Evolutionary conservation across 2,329 filamentous ascomycete genomes (phyloP), one percentile per base, ranked within the genome.

Genomic region (Alternaria hordeiaustralica): DNA sequence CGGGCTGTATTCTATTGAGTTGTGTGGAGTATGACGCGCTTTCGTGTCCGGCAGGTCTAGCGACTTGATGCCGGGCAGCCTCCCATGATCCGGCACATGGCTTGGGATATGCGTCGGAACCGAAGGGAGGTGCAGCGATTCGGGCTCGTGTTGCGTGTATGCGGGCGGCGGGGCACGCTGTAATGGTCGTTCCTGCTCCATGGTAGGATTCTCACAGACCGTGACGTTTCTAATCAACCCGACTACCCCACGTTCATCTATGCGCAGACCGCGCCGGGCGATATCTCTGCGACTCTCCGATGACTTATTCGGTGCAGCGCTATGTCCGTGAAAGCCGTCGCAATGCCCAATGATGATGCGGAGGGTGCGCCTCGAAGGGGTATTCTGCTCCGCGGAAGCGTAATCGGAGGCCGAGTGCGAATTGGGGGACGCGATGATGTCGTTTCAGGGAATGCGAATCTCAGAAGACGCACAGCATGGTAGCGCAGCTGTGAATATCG

Each of bases 21-120:
- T 68, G 73, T 65, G 75, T 41, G 73, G 69, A 30, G 63, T 60
- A 56, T 74, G 74, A 26, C 71, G 64, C 46, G 64, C 53, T 26
- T 71, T 73, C 46, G 75, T 73, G 50, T 77, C 70, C 26, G 75
- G 75, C 63, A 82, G 77, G 36, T 81, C 77, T 30, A 85, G 79
- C 25, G 82, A 81, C 67, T 78, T 79, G 54, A 85, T 78, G 64
- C 82, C 80, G 5, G 83, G 83, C 25, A 85, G 76, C 50, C 82
- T 72, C 25, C 66, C 71, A 62, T 69, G 67, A 46, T 64, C 43
- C 54, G 60, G 61, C 47, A 69, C 41, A 28, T 64, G 53, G 12
- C 66, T 68, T 23, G 79, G 74, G 10, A 74, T 71, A 60, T 81
- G 78, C 10, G 76, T 80, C 8, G 81, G 81, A 5, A 82, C 80